Percentiles rank a stretch among this genome's conserved stretches.
Evolutionary conservation across 306 rosid genomes (phyloP).

Genomic region (Pyrus bretschneideri): DNA sequence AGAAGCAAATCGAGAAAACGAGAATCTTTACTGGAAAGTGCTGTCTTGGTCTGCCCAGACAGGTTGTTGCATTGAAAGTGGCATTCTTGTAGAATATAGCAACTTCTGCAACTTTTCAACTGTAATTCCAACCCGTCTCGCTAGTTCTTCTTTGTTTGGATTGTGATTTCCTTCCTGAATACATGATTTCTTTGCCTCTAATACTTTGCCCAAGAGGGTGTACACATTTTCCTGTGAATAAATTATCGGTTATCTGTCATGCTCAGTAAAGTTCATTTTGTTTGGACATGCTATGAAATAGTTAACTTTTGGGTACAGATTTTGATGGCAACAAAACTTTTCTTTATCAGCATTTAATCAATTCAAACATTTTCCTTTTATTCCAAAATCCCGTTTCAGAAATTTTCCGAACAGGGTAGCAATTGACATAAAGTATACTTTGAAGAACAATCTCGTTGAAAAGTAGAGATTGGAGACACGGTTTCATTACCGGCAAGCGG

Average conservation of each 20-base stretch:
- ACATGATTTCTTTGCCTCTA: conserved; percentile 59
- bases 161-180: conserved; percentile 59
- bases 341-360: not conserved
- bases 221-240: conserved; percentile 69
- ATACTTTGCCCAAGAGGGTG: conserved; percentile 56
- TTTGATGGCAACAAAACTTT: not conserved
- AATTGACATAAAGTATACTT: not conserved
- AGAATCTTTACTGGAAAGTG: conserved; percentile 64
- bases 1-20: not conserved
- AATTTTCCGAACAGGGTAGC: not conserved
- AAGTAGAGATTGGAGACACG: not conserved
- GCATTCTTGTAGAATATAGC: conserved; percentile 52
- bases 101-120: conserved; percentile 61
- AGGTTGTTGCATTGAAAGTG: conserved; percentile 75
- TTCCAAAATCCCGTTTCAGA: not conserved
- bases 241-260: conserved; percentile 1
- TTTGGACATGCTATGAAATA: not conserved
- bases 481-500: conserved; percentile 62
- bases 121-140: conserved; percentile 58
- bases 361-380: not conserved
- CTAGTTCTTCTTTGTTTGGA: conserved; percentile 78
- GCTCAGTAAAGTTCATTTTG: not conserved
- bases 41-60: conserved; percentile 82
- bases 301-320: not conserved
- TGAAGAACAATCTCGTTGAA: not conserved